Conservation (phyloP, 345 rosid species). For the Sapria himalayana region DNA sequence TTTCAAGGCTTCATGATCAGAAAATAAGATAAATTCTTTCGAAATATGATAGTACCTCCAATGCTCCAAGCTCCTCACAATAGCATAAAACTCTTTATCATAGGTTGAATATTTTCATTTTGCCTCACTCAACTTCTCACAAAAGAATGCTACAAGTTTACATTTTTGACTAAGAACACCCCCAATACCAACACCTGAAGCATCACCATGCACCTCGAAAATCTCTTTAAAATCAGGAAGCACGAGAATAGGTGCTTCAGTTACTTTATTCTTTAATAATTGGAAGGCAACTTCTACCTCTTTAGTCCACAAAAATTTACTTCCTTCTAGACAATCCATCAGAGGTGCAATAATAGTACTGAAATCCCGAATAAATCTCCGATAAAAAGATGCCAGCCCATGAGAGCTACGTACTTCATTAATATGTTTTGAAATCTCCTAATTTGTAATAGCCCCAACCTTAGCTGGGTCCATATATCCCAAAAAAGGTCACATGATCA, state of each 20-base stretch:
- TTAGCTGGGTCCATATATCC: background rate
- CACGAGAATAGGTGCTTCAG: background rate
- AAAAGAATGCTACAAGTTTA: background rate
- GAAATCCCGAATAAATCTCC: background rate
- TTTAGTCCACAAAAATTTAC: background rate
- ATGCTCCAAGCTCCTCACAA: background rate
- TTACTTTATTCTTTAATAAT: background rate
- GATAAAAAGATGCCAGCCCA: background rate
- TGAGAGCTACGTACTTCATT: background rate
- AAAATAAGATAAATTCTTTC: background rate
- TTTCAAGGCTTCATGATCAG: conserved; percentile 3
- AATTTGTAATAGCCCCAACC: background rate
- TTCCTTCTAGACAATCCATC: background rate
- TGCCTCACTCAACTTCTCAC: background rate
- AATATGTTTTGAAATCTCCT: background rate
- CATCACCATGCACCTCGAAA: conserved; percentile 4
- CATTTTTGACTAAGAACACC: background rate
- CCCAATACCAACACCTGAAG: background rate
- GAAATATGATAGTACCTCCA: background rate
- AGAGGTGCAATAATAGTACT: background rate
- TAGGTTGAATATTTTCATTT: background rate
- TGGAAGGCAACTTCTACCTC: background rate
- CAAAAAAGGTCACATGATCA: background rate
- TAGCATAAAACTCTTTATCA: conserved; percentile 6
- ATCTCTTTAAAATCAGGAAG: background rate